These are phyloP conservation scores for Papiliotrema flavescens DNA, from an alignment of 1,284 basidiomycete species.

Conservation along the genomic window DNA sequence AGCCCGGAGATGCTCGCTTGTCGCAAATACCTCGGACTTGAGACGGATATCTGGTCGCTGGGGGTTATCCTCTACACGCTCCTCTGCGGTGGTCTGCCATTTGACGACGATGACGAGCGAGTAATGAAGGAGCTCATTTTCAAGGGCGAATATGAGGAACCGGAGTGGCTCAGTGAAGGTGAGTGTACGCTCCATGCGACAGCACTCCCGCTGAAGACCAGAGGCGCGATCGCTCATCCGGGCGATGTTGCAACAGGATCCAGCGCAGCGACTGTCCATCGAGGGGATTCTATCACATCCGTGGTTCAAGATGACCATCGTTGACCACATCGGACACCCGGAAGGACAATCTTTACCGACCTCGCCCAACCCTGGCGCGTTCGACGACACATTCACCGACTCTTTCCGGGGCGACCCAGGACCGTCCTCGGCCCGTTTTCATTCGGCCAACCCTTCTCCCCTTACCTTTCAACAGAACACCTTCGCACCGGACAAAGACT, in stretches of 20 bases:
- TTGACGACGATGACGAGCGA: conserved; percentile 92
- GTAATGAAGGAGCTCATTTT: conserved; percentile 86
- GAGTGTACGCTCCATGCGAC: conserved; percentile 9
- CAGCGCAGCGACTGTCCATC: conserved; percentile 70
- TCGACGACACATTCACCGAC: conserved; percentile 19
- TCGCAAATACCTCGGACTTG: conserved; percentile 82
- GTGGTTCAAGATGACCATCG: conserved; percentile 70
- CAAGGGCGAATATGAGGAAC: conserved; percentile 83
- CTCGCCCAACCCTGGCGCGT: conserved; percentile 24
- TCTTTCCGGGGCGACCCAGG: conserved; percentile 11
- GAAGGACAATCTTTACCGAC: conserved; percentile 16
- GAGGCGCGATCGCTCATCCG: conserved; percentile 78
- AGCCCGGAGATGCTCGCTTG: conserved; percentile 92
- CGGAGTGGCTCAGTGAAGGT: conserved; percentile 85
- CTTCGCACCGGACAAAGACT: conserved; percentile 10
- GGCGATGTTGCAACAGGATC: conserved; percentile 75
- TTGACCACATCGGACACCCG: conserved; percentile 28
- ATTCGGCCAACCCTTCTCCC: neutral
- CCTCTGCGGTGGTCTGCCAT: conserved; percentile 89
- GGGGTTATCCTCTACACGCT: conserved; percentile 94
- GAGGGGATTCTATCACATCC: conserved; percentile 80
- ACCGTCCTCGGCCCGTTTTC: conserved; percentile 25
- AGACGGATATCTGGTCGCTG: conserved; percentile 96
- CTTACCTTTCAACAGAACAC: neutral
- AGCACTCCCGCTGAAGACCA: conserved; percentile 37